These are phyloP conservation scores for Russula sp. DNA, from an alignment of 768 basidiomycete genomes.

Conservation along the genomic window DNA sequence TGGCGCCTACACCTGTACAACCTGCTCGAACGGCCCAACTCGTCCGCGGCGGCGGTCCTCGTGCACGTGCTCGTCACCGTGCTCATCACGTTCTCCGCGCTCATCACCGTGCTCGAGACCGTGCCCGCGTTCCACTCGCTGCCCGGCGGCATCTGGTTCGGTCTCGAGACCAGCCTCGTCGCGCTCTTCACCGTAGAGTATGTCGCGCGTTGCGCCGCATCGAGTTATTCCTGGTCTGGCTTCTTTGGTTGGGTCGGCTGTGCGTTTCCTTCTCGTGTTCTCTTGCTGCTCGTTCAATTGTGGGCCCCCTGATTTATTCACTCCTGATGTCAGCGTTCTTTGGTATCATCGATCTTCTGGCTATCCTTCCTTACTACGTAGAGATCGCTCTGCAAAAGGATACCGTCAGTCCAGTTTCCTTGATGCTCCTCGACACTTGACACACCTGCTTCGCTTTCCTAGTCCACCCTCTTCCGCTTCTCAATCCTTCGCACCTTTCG, in stretches of 20 bases:
- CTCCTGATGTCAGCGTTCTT: constrained; percentile 52
- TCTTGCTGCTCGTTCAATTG: too few relatives aligned
- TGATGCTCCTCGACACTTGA: too few relatives aligned
- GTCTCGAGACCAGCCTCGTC: constrained; percentile 78
- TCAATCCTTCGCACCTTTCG: constrained; percentile 89
- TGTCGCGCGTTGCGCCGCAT: constrained; percentile 62
- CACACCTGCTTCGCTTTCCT: neutral
- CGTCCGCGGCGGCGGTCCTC: constrained; percentile 67
- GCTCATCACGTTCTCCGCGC: constrained; percentile 65
- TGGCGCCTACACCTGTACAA: constrained; percentile 64
- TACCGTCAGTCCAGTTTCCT: constrained; percentile 49
- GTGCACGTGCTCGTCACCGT: constrained; percentile 64
- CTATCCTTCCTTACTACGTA: constrained; percentile 85
- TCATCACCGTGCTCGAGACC: constrained; percentile 74
- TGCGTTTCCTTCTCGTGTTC: constrained; percentile 30
- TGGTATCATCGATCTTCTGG: constrained; percentile 77
- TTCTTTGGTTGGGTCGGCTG: constrained; percentile 64
- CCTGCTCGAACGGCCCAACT: constrained; percentile 74
- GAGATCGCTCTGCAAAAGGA: constrained; percentile 80
- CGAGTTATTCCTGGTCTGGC: constrained; percentile 57
- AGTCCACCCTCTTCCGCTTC: constrained; percentile 85
- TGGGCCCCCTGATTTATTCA: neutral
- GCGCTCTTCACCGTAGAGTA: constrained; percentile 86
- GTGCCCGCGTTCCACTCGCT: constrained; percentile 69
- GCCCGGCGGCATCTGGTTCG: constrained; percentile 72